Evolutionary conservation across 2,329 filamentous ascomycete genomes (phyloP), one percentile per base, ranked within the genome.

Genomic region (Diaporthe citriasiana): DNA sequence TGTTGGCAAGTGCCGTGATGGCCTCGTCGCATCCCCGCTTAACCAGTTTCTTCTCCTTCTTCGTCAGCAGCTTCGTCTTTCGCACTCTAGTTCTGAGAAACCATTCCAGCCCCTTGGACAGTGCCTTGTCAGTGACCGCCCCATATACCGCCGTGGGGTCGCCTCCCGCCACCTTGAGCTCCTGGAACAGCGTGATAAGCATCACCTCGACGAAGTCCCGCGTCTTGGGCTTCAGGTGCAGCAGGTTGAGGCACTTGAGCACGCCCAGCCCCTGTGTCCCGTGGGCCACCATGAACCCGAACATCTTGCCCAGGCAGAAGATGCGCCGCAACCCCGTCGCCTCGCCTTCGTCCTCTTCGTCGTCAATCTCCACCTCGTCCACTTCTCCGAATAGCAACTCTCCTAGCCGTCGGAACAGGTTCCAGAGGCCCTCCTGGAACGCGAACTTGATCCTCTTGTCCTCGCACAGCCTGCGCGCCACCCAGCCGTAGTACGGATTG

Each of bases 401-500:
- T n/a, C 95, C 96, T 83, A 98, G 90, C 47, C 91, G 89, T 79
- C 93, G 92, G 83, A 98, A 97, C 13, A 96, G 87, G 78, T 93
- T 94, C 92, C 95, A 97, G 0, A 98, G 86, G 10, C 93, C 91
- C 79, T 96, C 95, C 80, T 97, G 94, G 80, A 98, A 97, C 1
- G 94, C 92, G 84, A 96, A 96, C 75, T 91, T 91, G 77, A 97
- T 88, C 78, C 92, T 91, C 77, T 91, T 91, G 75, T 95, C 94
- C 4, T 87, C 87, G 79, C 95, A 97, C 12, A 98, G 88, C 76
- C 92, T 92, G 63, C 90, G 90, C 13, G 95, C 95, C 50, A 99
- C 92, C 0, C 98, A 86, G 0, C 94, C 94, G 81, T 99, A 99
- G 84, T 97, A 99, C 0, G 94, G 94, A 79, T 99, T 99, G 83